Percentiles rank a stretch among this genome's conserved stretches.
Evolutionary conservation across 169 alveolate genomes (phyloP).

Genomic region (Plasmodium gonderi): DNA sequence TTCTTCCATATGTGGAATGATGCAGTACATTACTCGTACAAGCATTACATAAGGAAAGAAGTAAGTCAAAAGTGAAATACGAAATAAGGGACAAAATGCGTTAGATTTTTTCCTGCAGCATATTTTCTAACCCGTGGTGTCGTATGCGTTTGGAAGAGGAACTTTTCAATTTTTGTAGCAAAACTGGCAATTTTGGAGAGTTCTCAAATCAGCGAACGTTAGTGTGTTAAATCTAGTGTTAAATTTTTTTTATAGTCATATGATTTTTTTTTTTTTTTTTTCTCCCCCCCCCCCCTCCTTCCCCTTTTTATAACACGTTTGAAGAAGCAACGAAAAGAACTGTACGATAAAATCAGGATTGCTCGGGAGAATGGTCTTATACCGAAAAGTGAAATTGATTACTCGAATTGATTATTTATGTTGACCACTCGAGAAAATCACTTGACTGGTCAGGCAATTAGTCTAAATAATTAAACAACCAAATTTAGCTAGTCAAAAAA

Average conservation of each 20-base stretch:
- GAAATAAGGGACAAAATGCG: no score
- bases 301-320: no score
- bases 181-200: no score
- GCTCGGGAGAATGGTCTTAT: constrained; percentile 71
- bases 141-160: no score
- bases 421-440: not conserved
- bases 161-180: no score
- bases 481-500: not conserved
- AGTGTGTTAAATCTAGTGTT: no score
- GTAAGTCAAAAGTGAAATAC: constrained; percentile 21
- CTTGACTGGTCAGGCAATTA: not conserved
- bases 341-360: constrained; percentile 52
- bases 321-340: constrained; percentile 66
- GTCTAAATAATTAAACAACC: not conserved
- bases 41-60: constrained; percentile 69
- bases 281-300: not conserved
- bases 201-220: no score
- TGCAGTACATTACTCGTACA: constrained; percentile 75
- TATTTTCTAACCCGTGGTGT: no score
- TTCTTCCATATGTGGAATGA: constrained; percentile 75
- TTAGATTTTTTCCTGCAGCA: no score
- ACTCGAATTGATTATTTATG: not conserved
- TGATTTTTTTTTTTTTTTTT: constrained; percentile 6
- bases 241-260: no score
- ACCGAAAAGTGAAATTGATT: constrained; percentile 40